Conservation (phyloP, 2,329 filamentous ascomycete genomes). For the Orbilia oligospora region DNA sequence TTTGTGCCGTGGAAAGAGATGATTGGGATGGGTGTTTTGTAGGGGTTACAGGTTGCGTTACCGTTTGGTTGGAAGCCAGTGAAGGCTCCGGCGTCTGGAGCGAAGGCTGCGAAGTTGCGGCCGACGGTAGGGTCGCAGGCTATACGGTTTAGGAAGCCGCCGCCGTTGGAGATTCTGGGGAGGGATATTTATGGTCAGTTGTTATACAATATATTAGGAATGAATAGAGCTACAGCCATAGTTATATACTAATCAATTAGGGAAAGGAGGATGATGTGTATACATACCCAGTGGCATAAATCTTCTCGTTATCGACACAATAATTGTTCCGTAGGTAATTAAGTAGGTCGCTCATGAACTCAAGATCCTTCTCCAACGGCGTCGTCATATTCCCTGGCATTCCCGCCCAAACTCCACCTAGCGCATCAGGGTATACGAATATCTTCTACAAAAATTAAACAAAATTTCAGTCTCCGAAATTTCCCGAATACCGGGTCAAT, state of each 20-base stretch:
- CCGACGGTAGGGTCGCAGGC: conserved; percentile 69
- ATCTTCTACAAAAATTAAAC: conserved; percentile 70
- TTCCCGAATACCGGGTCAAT: no score
- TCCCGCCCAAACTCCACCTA: conserved; percentile 68
- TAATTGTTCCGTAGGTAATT: conserved; percentile 67
- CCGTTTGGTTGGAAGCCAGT: conserved; percentile 65
- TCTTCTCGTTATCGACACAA: conserved; percentile 69
- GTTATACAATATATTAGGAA: no score
- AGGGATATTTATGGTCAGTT: no score
- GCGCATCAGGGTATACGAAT: conserved; percentile 70
- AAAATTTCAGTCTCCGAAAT: not conserved
- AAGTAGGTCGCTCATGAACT: conserved; percentile 69
- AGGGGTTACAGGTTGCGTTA: conserved; percentile 66
- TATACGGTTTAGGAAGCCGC: conserved; percentile 70
- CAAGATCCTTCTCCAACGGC: conserved; percentile 69
- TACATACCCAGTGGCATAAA: conserved; percentile 69
- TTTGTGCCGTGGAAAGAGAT: conserved; percentile 71
- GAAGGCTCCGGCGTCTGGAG: conserved; percentile 69
- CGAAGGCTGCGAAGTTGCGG: conserved; percentile 69
- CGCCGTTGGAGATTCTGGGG: conserved; percentile 68
- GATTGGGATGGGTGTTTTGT: conserved; percentile 68
- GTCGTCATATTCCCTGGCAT: conserved; percentile 69
- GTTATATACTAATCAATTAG: not conserved
- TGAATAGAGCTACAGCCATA: not conserved
- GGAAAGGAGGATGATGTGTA: conserved; percentile 17